phyloP scores from a whole-genome alignment of 805 yeast species.

The Yarrowia osloensis region DNA sequence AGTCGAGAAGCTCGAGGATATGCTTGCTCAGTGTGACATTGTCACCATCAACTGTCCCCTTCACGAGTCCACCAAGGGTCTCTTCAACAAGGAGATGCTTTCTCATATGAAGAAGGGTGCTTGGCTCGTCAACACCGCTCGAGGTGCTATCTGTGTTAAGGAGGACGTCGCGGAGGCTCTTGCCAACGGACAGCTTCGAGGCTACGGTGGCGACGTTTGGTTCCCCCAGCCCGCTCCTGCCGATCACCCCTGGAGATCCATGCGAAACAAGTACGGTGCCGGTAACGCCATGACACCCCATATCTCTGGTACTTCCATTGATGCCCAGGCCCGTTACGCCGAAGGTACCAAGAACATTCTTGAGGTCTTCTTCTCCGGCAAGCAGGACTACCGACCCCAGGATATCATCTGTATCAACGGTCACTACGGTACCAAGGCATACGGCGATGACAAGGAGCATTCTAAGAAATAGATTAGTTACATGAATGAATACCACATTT shows the following conservation, averaged over 20 bases:
- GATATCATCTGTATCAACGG: slow-evolving; percentile 73
- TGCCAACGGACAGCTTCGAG: slow-evolving; percentile 53
- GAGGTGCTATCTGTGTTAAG: slow-evolving; percentile 51
- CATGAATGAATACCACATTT: not conserved
- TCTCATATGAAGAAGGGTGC: slow-evolving; percentile 10
- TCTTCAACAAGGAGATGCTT: slow-evolving; percentile 1
- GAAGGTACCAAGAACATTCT: slow-evolving; percentile 67
- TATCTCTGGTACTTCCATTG: slow-evolving; percentile 2
- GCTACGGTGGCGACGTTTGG: slow-evolving; percentile 67
- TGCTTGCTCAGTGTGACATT: slow-evolving; percentile 46
- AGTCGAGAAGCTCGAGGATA: slow-evolving; percentile 46
- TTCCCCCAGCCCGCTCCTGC: slow-evolving; percentile 80
- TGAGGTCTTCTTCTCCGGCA: slow-evolving; percentile 60
- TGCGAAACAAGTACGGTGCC: slow-evolving; percentile 8
- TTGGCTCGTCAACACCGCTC: slow-evolving; percentile 13
- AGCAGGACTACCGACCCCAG: slow-evolving; percentile 68
- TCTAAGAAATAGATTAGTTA: not conserved
- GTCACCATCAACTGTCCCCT: slow-evolving; percentile 55
- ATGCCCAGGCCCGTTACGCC: slow-evolving; percentile 44
- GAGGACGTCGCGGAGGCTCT: slow-evolving; percentile 50
- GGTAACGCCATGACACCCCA: slow-evolving; percentile 10
- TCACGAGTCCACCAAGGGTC: slow-evolving; percentile 39
- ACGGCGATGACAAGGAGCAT: slow-evolving; percentile 48
- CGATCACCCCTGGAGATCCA: slow-evolving; percentile 69
- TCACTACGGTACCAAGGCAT: slow-evolving; percentile 70